Base-by-base conservation (phyloP, 1,284 basidiomycete species). In the Malassezia dermatis region DNA sequence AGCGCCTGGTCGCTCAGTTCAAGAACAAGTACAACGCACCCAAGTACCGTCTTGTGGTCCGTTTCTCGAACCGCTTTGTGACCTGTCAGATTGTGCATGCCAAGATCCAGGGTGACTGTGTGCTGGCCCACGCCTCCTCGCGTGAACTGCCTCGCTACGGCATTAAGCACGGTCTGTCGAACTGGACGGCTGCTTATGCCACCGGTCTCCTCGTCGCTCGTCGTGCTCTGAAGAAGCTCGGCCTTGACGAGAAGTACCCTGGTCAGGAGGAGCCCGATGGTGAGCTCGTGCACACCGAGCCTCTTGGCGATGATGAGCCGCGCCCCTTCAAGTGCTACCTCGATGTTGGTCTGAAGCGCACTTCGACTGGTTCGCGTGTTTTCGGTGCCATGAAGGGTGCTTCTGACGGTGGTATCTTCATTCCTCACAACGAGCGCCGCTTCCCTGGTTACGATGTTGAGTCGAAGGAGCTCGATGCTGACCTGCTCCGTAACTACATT, bases 11-110 rank as follows among this genome's bases (percentile, higher is more conserved):
- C 65, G 84, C 87, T 57, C 94, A 99, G 83, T 90, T 93, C 65
- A 99, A 98, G 84, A 98, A 96, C 86, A 98, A 98, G 82, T 98
- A 96, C 53, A 93, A 94, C 73, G 88, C 89, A 34, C 91, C 90
- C 62, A 96, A 96, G 81, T 96, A 95, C 81, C 88, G 91, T 62
- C 84, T 96, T 46, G 94, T 96, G 60, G 94, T 98, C 73, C 89
- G 94, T 70, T 90, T 95, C 68, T 71, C 68, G 47, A 73, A 73
- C 71, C 60, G 61, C 34, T 73, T 64, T 59, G 63, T 72, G 49
- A 69, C 68, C 48, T 70, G 69, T 62, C 71, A 98, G 79, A 86
- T 99, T 71, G 83, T 90, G 76, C 95, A 95, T 76, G 90, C 94
- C 68, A 94, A 94, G 76, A 81, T 99, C 67, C 88, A 91, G 72